Base-by-base conservation (phyloP, 331 rosid genomes). In the Quercus phellos region DNA sequence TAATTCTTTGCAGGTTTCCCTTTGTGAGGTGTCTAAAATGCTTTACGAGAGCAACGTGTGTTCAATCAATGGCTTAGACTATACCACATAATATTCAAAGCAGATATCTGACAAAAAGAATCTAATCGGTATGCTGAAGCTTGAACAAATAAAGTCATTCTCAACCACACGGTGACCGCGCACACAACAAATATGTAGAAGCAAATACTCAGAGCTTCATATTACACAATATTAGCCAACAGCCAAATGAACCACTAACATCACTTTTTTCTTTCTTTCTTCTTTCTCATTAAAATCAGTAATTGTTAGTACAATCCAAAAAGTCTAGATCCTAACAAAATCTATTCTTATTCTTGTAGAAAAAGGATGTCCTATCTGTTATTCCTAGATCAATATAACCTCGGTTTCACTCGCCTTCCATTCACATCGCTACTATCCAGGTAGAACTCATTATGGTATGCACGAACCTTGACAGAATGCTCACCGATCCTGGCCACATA, bases 381-480 rank as follows among this genome's bases (percentile, higher is more conserved):
- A 18, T 55, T 73, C 71, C 66, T 56, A 38, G 19, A 30, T 84
- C 89, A 90, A 73, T 78, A 81, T 78, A 89, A 77, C 73, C 93
- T 81, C 43, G 80, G 87, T 79, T 87, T 87, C 35, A 89, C 89
- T 50, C 93, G 85, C 76, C 93, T 87, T 61, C 90, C 87, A 56
- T 85, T 85, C 72, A 75, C 38, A 74, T 89, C 90, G 13, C 88
- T 77, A 51, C 88, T 87, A 46, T 89, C 93, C 18, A 85, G 66
- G 56, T 81, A 84, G 50, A 74, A 73, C 35, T 67, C 77, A 32
- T 81, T 83, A 35, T 85, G 83, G 24, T 67, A 80, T 30, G 80
- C 88, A 63, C 73, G 68, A 77, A 72, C 71, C 30, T 74, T 51
- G 32, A 67, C 78, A 55, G 83, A 79, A 83, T 84, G 90, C 68